Percentiles rank a stretch among this genome's conserved stretches.
These are phyloP conservation scores for Moelleriella libera DNA, from an alignment of 2,329 filamentous ascomycete genomes.

Conservation along the genomic window DNA sequence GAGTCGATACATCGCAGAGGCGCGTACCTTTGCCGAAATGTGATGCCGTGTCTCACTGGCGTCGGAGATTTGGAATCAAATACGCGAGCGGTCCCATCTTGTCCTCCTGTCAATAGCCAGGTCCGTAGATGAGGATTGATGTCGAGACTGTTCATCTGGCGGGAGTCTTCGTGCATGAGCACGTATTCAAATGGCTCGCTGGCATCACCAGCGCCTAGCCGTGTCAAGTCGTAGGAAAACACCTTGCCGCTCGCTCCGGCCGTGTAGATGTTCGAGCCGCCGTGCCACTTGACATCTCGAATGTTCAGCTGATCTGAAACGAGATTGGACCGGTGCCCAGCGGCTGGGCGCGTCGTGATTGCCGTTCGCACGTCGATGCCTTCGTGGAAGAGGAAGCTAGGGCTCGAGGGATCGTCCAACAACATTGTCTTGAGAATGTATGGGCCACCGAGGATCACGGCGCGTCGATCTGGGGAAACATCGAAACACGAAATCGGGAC, in stretches of 20 bases:
- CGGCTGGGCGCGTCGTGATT: slow-evolving; percentile 34
- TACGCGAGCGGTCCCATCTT: slow-evolving; percentile 48
- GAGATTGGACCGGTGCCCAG: slow-evolving; percentile 24
- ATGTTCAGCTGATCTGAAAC: slow-evolving; percentile 46
- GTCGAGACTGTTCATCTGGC: slow-evolving; percentile 49
- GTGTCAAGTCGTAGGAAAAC: slow-evolving; percentile 46
- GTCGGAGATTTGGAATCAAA: slow-evolving; percentile 41
- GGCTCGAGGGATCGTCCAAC: slow-evolving; percentile 29
- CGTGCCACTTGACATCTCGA: slow-evolving; percentile 46
- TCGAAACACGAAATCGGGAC: slow-evolving; percentile 44
- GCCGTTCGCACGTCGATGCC: slow-evolving; percentile 42
- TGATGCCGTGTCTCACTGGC: slow-evolving; percentile 31
- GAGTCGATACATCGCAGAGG: slow-evolving; percentile 23
- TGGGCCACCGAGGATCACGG: slow-evolving; percentile 41
- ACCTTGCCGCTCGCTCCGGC: slow-evolving; percentile 51
- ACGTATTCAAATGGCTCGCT: slow-evolving; percentile 36
- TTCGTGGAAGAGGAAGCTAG: slow-evolving; percentile 32
- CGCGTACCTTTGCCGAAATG: slow-evolving; percentile 32
- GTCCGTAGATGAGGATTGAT: slow-evolving; percentile 45
- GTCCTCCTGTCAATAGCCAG: slow-evolving; percentile 46
- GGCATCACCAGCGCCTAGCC: slow-evolving; percentile 28
- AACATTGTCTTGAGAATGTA: slow-evolving; percentile 48
- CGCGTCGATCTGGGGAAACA: slow-evolving; percentile 39
- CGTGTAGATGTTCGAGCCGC: slow-evolving; percentile 41
- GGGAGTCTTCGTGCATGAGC: slow-evolving; percentile 44